Percentiles rank a stretch among this genome's conserved stretches.
Conservation (phyloP, 2,329 filamentous ascomycete genomes). For the Scytalidium lignicola region DNA sequence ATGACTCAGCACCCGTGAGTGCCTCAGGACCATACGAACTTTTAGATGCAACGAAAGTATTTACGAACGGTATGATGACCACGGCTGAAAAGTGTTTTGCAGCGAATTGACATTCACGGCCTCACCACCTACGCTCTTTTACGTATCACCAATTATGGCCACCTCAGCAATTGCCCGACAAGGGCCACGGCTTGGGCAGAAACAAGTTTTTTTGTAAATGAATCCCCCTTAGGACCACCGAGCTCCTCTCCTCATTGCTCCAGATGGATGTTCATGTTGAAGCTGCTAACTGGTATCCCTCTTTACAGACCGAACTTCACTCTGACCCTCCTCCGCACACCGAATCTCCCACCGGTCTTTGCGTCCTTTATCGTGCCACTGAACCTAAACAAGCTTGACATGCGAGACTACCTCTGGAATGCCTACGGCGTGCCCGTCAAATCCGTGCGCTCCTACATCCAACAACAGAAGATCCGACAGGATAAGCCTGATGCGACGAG, state of each 20-base stretch:
- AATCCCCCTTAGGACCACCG: no score
- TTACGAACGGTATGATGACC: neutral
- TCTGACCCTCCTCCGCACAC: constrained; percentile 71
- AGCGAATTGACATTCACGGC: constrained; percentile 2
- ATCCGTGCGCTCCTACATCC: constrained; percentile 74
- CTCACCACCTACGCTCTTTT: neutral
- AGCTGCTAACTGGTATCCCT: neutral
- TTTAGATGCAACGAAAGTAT: neutral
- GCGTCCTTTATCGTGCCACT: constrained; percentile 89
- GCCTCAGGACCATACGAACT: neutral
- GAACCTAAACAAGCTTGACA: constrained; percentile 90
- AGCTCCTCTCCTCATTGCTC: no score
- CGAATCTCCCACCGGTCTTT: constrained; percentile 68
- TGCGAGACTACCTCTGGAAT: constrained; percentile 91
- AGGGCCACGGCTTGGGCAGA: constrained; percentile 40
- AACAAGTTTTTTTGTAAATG: constrained; percentile 52
- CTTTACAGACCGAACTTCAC: constrained; percentile 68
- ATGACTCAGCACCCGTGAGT: no score
- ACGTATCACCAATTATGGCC: constrained; percentile 11
- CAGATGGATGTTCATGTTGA: neutral
- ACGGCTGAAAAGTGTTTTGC: neutral
- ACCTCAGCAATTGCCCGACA: constrained; percentile 5
- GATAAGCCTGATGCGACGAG: constrained; percentile 34
- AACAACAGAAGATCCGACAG: constrained; percentile 59
- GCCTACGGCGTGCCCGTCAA: constrained; percentile 72